Evolutionary conservation across 2,329 filamentous ascomycete genomes (phyloP), one percentile per base, ranked within the genome.

Genomic region (Fusarium abutilonis): DNA sequence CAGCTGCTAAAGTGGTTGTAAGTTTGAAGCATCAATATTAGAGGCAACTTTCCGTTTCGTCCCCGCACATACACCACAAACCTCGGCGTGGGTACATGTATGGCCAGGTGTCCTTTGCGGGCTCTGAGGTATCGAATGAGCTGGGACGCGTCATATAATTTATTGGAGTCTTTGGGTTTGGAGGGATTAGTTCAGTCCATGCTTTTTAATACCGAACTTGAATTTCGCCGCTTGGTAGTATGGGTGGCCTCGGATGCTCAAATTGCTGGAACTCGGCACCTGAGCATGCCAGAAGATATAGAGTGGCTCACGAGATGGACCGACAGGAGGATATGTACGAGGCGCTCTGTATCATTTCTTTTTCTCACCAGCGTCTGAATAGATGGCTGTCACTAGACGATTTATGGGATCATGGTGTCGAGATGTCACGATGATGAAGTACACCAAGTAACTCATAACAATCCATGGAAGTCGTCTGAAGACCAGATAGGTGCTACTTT

Each of bases 1-100:
- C 76, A 81, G 79, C 69, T 87, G 84, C 77, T 87, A 82, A 65
- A 67, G 63, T 57, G 42, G 47, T 50, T 52, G 49, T 58, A 55
- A 55, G 52, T 52, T 65, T 44, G 50, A 48, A 52, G 52, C 59
- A 67, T 64, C 48, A 45, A 57, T 44, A 60, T 64, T 56, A 66
- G 48, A 59, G 48, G 56, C 58, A 57, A 53, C 53, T 62, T 61
- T 45, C 8, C 49, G 54, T 52, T 60, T 52, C 54, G 58, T 56
- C 64, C 66, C 63, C 43, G 57, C 63, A 43, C 56, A 65, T 57
- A 53, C 60, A 69, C 69, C 56, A 56, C 51, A 58, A 50, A 56
- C 54, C 60, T 70, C 67, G 59, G 61, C 59, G 56, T 61, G 53
- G 60, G 56, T 68, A 56, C 56, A 56, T 56, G 64, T 52, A 70